Evolutionary conservation across 345 rosid genomes (phyloP).

Genomic region (Jatropha curcas): DNA sequence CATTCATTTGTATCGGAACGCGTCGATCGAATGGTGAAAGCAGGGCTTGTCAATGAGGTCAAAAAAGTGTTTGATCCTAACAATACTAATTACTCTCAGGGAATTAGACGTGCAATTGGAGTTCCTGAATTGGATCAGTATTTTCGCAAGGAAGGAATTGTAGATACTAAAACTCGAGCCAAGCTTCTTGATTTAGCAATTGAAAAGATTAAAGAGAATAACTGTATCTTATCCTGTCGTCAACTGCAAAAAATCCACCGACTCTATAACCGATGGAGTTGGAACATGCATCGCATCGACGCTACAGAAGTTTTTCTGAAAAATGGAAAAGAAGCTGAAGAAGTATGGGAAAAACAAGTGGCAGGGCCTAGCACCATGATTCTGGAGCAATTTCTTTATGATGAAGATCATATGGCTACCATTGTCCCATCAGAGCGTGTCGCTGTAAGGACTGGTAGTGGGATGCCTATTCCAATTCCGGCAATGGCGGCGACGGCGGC

Average conservation of each 20-base stretch:
- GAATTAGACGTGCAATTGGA: conserved; percentile 79
- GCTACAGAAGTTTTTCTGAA: conserved; percentile 69
- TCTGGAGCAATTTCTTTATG: conserved; percentile 49
- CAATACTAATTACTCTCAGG: conserved; percentile 44
- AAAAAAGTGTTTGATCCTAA: conserved; percentile 49
- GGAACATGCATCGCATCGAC: conserved; percentile 76
- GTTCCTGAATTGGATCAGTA: conserved; percentile 71
- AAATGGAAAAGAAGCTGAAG: conserved; percentile 55
- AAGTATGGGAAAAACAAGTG: conserved; percentile 66
- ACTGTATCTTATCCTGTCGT: conserved; percentile 46
- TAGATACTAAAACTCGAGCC: conserved; percentile 27
- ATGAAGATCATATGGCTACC: conserved; percentile 33
- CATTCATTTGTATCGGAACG: conserved; percentile 66
- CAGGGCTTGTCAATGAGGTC: conserved; percentile 71
- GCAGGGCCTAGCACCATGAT: conserved; percentile 53
- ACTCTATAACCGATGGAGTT: conserved; percentile 47
- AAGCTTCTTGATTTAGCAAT: conserved; percentile 51
- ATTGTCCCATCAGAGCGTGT: conserved; percentile 29
- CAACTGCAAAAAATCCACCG: conserved; percentile 62
- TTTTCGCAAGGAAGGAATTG: conserved; percentile 36
- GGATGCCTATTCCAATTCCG: conserved; percentile 28
- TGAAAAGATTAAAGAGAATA: conserved; percentile 61
- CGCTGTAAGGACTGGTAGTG: not conserved
- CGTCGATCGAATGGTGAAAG: conserved; percentile 73
- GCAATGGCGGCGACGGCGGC: conserved; percentile 58